Conservation (phyloP, 345 rosid species). For the Combretum micranthum region DNA sequence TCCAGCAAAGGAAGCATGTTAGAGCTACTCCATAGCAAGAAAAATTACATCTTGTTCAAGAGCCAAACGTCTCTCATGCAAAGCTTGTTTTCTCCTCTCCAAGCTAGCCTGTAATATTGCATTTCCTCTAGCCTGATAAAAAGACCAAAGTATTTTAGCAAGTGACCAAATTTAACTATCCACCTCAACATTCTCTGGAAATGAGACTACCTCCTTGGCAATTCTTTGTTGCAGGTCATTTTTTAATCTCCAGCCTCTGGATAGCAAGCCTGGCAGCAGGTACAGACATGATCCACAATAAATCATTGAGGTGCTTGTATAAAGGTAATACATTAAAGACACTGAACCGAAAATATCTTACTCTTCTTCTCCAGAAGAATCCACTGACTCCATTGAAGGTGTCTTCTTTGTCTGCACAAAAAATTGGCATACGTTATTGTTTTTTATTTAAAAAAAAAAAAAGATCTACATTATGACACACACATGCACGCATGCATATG, state of each 20-base stretch:
- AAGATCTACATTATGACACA: no score
- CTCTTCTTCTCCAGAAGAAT: constrained; percentile 99
- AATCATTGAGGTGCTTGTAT: not conserved
- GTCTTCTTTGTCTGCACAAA: constrained; percentile 71
- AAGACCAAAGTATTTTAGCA: constrained; percentile 16
- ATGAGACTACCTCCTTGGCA: constrained; percentile 76
- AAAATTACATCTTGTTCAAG: constrained; percentile 93
- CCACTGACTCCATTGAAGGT: constrained; percentile 81
- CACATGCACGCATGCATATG: no score
- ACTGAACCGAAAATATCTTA: constrained; percentile 32
- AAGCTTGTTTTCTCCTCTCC: constrained; percentile 98
- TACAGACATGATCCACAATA: not conserved
- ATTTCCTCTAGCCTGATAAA: constrained; percentile 82
- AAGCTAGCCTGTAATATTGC: constrained; percentile 95
- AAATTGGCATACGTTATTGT: constrained; percentile 10
- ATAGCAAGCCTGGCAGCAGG: constrained; percentile 72
- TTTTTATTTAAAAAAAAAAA: no score
- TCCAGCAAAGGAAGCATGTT: no score
- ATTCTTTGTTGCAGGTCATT: constrained; percentile 91
- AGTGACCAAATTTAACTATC: constrained; percentile 11
- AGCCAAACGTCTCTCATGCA: constrained; percentile 95
- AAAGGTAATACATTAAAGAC: constrained; percentile 8
- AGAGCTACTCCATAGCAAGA: constrained; percentile 5
- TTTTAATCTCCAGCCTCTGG: constrained; percentile 90
- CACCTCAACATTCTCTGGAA: constrained; percentile 9